phyloP scores from a whole-genome alignment of 257 asterid species.

The Schizonepeta tenuifolia region DNA sequence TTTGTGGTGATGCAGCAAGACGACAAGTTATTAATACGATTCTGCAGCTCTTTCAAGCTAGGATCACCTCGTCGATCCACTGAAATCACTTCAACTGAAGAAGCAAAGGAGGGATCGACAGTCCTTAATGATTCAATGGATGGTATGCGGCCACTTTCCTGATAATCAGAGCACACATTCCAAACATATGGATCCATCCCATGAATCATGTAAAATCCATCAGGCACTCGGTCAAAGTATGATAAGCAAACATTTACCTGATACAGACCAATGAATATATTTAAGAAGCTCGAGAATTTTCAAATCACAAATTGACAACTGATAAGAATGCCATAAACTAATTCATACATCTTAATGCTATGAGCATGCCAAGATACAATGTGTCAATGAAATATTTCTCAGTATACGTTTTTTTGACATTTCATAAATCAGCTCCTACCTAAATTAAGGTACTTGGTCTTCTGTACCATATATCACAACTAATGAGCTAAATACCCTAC shows the following conservation, averaged over 20 bases:
- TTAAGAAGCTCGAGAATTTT: slow-evolving; percentile 13
- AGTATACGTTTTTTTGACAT: slow-evolving; percentile 9
- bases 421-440: slow-evolving; percentile 26
- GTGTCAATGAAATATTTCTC: slow-evolving; percentile 11
- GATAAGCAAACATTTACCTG: slow-evolving; percentile 96
- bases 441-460: not conserved
- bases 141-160: slow-evolving; percentile 90
- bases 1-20: slow-evolving; percentile 60
- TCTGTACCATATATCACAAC: slow-evolving; percentile 2
- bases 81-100: slow-evolving; percentile 77
- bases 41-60: slow-evolving; percentile 81
- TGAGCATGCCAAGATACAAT: not conserved
- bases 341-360: not conserved
- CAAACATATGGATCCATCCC: slow-evolving; percentile 98
- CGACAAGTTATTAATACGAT: slow-evolving; percentile 59
- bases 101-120: slow-evolving; percentile 57
- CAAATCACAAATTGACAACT: slow-evolving; percentile 11
- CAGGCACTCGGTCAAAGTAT: slow-evolving; percentile 74
- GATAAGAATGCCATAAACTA: slow-evolving; percentile 6
- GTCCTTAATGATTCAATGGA: slow-evolving; percentile 77
- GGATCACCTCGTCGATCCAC: slow-evolving; percentile 77
- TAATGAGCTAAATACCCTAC: slow-evolving; percentile 5
- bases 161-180: slow-evolving; percentile 82
- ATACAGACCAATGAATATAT: slow-evolving; percentile 22
- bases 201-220: slow-evolving; percentile 82